Conservation (phyloP, 2,329 filamentous ascomycete genomes). For the Emmonsia crescens region DNA sequence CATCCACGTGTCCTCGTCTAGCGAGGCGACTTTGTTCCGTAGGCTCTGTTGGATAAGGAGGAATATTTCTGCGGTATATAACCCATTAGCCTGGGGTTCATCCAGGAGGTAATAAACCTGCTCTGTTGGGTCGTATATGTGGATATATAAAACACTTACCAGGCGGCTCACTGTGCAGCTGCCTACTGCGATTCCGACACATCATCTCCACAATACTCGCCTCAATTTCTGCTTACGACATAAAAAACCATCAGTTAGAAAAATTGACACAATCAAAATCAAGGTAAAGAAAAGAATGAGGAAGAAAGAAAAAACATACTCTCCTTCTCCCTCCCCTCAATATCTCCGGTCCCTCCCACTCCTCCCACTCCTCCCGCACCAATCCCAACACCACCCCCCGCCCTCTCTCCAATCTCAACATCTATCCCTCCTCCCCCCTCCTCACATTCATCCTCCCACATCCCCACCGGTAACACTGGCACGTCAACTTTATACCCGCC, state of each 20-base stretch:
- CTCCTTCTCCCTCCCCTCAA: slow-evolving; percentile 32
- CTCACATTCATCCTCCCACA: slow-evolving; percentile 30
- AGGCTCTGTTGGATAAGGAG: slow-evolving; percentile 60
- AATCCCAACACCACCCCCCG: slow-evolving; percentile 37
- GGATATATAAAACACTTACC: slow-evolving; percentile 37
- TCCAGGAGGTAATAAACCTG: slow-evolving; percentile 4
- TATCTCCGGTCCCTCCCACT: slow-evolving; percentile 40
- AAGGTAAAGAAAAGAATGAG: not conserved
- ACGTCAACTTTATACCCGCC: slow-evolving; percentile 40
- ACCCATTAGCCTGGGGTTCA: slow-evolving; percentile 6
- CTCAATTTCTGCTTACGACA: slow-evolving; percentile 32
- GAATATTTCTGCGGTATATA: slow-evolving; percentile 48
- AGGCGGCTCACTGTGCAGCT: slow-evolving; percentile 53
- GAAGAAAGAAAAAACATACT: slow-evolving; percentile 22
- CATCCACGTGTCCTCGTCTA: slow-evolving; percentile 86
- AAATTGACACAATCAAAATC: not conserved
- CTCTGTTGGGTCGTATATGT: not conserved
- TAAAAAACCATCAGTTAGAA: not conserved
- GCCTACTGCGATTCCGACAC: slow-evolving; percentile 24
- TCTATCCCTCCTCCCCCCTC: slow-evolving; percentile 25
- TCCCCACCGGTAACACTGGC: slow-evolving; percentile 28
- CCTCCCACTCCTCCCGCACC: slow-evolving; percentile 36
- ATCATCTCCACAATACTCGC: slow-evolving; percentile 36
- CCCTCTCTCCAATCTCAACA: slow-evolving; percentile 25
- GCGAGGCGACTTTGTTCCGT: slow-evolving; percentile 57